Evolutionary conservation across 2,329 filamentous ascomycete genomes (phyloP).

Genomic region (Colletotrichum abscissum): DNA sequence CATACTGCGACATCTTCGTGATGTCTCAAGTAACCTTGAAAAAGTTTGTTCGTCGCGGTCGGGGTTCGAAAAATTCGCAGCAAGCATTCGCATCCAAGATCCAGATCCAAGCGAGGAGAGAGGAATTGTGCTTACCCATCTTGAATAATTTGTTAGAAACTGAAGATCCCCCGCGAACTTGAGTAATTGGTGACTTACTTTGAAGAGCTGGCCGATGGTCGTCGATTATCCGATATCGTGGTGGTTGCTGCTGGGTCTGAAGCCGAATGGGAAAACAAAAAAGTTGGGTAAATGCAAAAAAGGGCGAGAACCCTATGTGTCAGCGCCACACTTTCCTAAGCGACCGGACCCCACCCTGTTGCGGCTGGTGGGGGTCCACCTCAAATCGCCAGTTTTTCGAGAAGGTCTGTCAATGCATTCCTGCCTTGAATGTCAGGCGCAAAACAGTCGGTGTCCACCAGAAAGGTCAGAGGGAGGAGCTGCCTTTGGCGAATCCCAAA

Average conservation of each 20-base stretch:
- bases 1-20: neutral
- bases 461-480: neutral
- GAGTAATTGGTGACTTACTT: slow-evolving; percentile 33
- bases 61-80: slow-evolving; percentile 6
- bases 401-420: neutral
- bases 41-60: slow-evolving; percentile 26
- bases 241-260: slow-evolving; percentile 34
- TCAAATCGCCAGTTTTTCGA: neutral
- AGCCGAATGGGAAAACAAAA: slow-evolving; percentile 24
- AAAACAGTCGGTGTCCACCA: neutral
- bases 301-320: slow-evolving; percentile 14
- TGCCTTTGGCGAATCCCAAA: neutral
- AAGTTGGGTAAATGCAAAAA: slow-evolving; percentile 25
- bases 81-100: slow-evolving; percentile 17
- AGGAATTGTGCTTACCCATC: slow-evolving; percentile 68
- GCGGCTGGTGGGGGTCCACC: slow-evolving; percentile 7
- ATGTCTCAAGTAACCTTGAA: neutral
- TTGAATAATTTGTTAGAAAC: slow-evolving; percentile 56
- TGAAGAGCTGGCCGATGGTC: slow-evolving; percentile 37
- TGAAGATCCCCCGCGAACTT: slow-evolving; percentile 8
- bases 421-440: neutral
- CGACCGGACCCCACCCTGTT: slow-evolving; percentile 2
- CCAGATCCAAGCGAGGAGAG: slow-evolving; percentile 4
- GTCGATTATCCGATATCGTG: slow-evolving; percentile 37
- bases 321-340: slow-evolving; percentile 17